These are phyloP conservation scores for Solanum sitiens DNA, from an alignment of 257 asterid species.

Conservation along the genomic window DNA sequence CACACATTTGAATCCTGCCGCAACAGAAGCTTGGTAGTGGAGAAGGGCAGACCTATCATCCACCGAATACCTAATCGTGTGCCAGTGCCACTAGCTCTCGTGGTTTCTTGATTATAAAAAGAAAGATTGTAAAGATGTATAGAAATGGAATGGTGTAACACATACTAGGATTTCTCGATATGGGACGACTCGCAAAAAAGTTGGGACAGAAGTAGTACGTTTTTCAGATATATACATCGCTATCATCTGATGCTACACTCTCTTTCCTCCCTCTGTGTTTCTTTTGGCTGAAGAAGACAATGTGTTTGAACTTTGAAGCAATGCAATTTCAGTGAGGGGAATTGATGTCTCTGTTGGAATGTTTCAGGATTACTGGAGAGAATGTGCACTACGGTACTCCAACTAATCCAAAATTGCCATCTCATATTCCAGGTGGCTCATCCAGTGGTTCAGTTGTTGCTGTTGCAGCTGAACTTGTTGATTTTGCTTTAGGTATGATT, in stretches of 20 bases:
- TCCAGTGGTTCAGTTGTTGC: conserved; percentile 94
- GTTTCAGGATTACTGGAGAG: conserved; percentile 79
- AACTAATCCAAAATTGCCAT: conserved; percentile 60
- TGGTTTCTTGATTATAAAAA: neutral
- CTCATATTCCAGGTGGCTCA: conserved; percentile 85
- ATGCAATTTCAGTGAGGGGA: neutral
- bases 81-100: neutral
- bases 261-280: neutral
- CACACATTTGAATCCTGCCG: neutral
- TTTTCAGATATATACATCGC: neutral
- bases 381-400: conserved; percentile 73
- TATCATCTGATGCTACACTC: neutral
- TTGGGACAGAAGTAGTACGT: neutral
- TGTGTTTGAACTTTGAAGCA: neutral
- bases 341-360: conserved; percentile 1
- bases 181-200: neutral
- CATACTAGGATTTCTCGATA: neutral
- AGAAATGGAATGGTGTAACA: neutral
- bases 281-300: neutral
- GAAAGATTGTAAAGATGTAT: neutral
- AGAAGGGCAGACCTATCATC: neutral
- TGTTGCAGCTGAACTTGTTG: conserved; percentile 70
- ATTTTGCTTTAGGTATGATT: conserved; percentile 77
- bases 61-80: neutral
- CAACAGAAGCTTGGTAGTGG: neutral